phyloP scores from a whole-genome alignment of 257 asterid genomes.

The Asclepias syriaca region DNA sequence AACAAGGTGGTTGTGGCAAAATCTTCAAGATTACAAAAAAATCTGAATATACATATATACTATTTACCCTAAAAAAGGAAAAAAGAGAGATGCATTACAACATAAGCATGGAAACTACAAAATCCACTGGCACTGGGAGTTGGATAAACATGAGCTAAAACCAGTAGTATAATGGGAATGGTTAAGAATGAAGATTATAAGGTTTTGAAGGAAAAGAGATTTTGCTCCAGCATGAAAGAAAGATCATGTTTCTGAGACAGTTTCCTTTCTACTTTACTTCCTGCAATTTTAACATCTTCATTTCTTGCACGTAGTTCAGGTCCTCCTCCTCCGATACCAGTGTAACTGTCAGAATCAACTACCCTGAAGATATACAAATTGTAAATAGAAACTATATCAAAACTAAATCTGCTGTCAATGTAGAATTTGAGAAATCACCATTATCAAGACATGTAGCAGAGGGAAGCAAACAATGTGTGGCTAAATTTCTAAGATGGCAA shows the following conservation, averaged over 20 bases:
- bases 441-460: not conserved
- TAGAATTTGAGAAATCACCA: not conserved
- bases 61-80: too few species aligned
- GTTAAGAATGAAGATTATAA: not conserved
- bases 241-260: conserved; percentile 46
- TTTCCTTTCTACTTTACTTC: conserved; percentile 20
- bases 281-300: conserved; percentile 8
- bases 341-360: conserved; percentile 13
- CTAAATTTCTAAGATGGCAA: not conserved
- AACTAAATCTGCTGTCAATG: not conserved
- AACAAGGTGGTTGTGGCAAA: too few species aligned
- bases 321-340: not conserved
- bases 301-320: conserved; percentile 12
- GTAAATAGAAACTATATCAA: not conserved
- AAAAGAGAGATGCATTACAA: too few species aligned
- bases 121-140: not conserved
- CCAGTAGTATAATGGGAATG: not conserved
- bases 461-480: not conserved
- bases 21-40: too few species aligned
- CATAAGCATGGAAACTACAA: too few species aligned
- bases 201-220: conserved; percentile 32
- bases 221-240: conserved; percentile 40
- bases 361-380: conserved; percentile 12
- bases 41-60: too few species aligned
- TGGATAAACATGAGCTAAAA: not conserved